A percentile compares a stretch with the other conserved stretches of the same genome.
Evolutionary conservation across 176 grass and related monocot genomes (phyloP).

Genomic region (Cenchrus americanus): DNA sequence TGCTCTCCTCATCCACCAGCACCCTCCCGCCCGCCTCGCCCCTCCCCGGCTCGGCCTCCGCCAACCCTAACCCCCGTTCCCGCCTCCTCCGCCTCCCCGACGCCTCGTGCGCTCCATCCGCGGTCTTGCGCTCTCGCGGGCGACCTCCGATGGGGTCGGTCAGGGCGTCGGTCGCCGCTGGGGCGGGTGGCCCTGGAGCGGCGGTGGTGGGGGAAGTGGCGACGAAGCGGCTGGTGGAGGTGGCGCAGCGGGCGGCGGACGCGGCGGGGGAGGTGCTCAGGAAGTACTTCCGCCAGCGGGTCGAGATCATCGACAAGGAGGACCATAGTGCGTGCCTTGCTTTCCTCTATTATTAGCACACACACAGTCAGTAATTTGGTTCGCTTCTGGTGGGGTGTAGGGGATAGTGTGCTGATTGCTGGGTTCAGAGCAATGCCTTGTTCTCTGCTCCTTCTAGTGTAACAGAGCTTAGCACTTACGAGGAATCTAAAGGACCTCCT

Average conservation of each 20-base stretch:
- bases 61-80: slow-evolving; percentile 18
- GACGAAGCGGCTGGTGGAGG: slow-evolving; percentile 63
- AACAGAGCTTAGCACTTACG: background rate
- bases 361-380: background rate
- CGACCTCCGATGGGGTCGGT: slow-evolving; percentile 32
- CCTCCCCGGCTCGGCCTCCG: background rate
- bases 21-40: slow-evolving; percentile 24
- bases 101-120: background rate
- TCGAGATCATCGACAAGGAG: slow-evolving; percentile 86
- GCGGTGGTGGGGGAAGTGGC: slow-evolving; percentile 15
- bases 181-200: background rate
- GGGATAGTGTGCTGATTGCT: background rate
- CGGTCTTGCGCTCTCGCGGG: slow-evolving; percentile 2
- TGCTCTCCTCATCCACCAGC: slow-evolving; percentile 40
- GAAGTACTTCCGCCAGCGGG: slow-evolving; percentile 82
- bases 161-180: slow-evolving; percentile 15
- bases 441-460: background rate
- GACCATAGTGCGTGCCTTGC: slow-evolving; percentile 64
- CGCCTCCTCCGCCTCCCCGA: background rate
- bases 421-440: background rate
- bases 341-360: background rate
- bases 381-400: background rate
- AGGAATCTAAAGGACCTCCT: background rate
- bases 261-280: slow-evolving; percentile 66
- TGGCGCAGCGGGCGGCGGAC: slow-evolving; percentile 67